Conservation (phyloP, 352 stramenopile species). For the Aphanomyces astaci region DNA sequence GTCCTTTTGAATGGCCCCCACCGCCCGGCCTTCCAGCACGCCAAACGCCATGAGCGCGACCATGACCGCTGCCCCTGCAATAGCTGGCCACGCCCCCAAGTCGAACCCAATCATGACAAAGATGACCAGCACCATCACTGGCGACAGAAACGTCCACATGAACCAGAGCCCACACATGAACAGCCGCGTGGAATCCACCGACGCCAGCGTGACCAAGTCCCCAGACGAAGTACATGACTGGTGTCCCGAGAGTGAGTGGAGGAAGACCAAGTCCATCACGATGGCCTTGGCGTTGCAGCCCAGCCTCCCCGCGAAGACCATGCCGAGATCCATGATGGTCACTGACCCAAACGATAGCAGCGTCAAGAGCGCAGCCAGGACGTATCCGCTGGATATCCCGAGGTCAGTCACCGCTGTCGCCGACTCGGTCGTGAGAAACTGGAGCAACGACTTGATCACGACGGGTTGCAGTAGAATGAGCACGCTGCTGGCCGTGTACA, state of each 20-base stretch:
- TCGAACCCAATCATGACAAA: slow-evolving; percentile 42
- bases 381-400: slow-evolving; percentile 40
- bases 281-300: slow-evolving; percentile 46
- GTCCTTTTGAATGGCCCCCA: background rate
- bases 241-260: slow-evolving; percentile 42
- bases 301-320: slow-evolving; percentile 37
- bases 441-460: slow-evolving; percentile 51
- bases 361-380: slow-evolving; percentile 34
- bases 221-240: slow-evolving; percentile 40
- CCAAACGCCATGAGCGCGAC: background rate
- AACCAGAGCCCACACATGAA: slow-evolving; percentile 40
- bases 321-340: slow-evolving; percentile 38
- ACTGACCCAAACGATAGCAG: slow-evolving; percentile 34
- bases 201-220: slow-evolving; percentile 45
- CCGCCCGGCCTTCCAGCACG: background rate
- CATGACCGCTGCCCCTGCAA: slow-evolving; percentile 11
- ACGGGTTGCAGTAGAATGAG: slow-evolving; percentile 41
- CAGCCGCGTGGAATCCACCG: slow-evolving; percentile 43
- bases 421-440: slow-evolving; percentile 25
- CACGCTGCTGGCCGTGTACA: slow-evolving; percentile 32
- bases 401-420: background rate
- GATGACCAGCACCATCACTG: slow-evolving; percentile 37
- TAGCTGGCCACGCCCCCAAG: slow-evolving; percentile 24
- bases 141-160: slow-evolving; percentile 41
- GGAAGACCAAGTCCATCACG: slow-evolving; percentile 50